These are phyloP conservation scores for Hirschioporus abietinus DNA, from an alignment of 768 basidiomycete species.

Conservation along the genomic window DNA sequence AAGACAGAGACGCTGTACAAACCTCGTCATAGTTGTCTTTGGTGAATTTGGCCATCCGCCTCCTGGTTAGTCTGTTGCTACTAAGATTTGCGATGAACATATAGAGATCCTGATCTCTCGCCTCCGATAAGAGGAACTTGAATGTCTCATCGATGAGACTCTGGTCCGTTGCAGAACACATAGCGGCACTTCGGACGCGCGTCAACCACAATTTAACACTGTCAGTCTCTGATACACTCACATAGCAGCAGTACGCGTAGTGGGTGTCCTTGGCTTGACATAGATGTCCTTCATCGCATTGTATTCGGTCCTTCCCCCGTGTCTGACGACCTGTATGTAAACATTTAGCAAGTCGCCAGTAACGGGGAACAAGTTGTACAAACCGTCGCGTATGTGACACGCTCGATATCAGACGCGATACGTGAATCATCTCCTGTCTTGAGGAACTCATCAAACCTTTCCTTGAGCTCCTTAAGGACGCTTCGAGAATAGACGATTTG, in stretches of 20 bases:
- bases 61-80: slow-evolving; percentile 49
- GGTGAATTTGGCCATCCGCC: slow-evolving; percentile 55
- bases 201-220: neutral
- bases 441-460: slow-evolving; percentile 66
- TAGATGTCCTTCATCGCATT: slow-evolving; percentile 65
- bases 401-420: slow-evolving; percentile 77
- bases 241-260: slow-evolving; percentile 68
- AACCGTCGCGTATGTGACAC: slow-evolving; percentile 48
- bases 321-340: slow-evolving; percentile 52
- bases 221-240: slow-evolving; percentile 25
- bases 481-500: slow-evolving; percentile 30
- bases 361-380: slow-evolving; percentile 7
- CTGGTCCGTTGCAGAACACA: slow-evolving; percentile 55
- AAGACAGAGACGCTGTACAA: slow-evolving; percentile 20
- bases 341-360: slow-evolving; percentile 4
- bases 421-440: slow-evolving; percentile 67
- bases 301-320: slow-evolving; percentile 73
- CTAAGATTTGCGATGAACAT: slow-evolving; percentile 60
- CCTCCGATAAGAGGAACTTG: slow-evolving; percentile 47
- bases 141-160: slow-evolving; percentile 59
- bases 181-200: slow-evolving; percentile 43
- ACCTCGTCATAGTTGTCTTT: slow-evolving; percentile 64
- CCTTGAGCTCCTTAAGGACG: slow-evolving; percentile 65
- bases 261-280: slow-evolving; percentile 69
- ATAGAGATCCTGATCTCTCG: slow-evolving; percentile 55